Evolutionary conservation across 2,329 filamentous ascomycete genomes (phyloP).

Genomic region (Phyllosticta paracitricarpa): DNA sequence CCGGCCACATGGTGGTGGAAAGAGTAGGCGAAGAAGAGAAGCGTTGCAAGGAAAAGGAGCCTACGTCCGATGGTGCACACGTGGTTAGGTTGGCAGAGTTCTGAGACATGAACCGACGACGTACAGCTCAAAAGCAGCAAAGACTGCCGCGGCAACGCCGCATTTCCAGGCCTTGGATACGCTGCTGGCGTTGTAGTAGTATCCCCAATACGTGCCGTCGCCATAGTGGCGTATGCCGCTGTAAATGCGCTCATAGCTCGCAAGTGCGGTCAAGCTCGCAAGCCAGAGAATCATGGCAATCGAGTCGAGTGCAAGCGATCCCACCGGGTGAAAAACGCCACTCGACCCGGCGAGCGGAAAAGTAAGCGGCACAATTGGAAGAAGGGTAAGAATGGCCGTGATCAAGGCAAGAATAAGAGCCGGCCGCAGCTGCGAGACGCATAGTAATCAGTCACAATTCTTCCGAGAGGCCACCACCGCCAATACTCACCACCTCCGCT

Average conservation of each 20-base stretch:
- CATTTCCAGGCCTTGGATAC: slow-evolving; percentile 12
- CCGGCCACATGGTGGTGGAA: slow-evolving; percentile 15
- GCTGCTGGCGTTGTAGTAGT: not conserved
- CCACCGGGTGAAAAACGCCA: slow-evolving; percentile 2
- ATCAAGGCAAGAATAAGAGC: slow-evolving; percentile 16
- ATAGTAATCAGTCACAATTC: not conserved
- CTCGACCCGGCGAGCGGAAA: not conserved
- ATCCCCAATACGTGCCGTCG: not conserved
- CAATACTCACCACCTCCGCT: not conserved
- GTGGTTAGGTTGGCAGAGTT: not conserved
- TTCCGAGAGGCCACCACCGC: slow-evolving; percentile 3
- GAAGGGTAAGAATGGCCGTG: slow-evolving; percentile 14
- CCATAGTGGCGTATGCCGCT: not conserved
- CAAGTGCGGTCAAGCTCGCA: slow-evolving; percentile 15
- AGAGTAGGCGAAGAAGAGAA: slow-evolving; percentile 15
- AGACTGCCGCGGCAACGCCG: slow-evolving; percentile 14
- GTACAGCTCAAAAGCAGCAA: slow-evolving; percentile 16
- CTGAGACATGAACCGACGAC: slow-evolving; percentile 5
- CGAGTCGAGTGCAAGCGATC: slow-evolving; percentile 13
- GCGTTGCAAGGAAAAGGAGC: slow-evolving; percentile 16
- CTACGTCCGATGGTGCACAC: slow-evolving; percentile 4
- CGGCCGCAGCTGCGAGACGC: slow-evolving; percentile 12
- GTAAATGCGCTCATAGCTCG: slow-evolving; percentile 15
- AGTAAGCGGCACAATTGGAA: slow-evolving; percentile 14
- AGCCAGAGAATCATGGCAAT: slow-evolving; percentile 16